Percentiles rank a stretch among this genome's conserved stretches.
Conservation (phyloP, 148 eudicot species). For the Silene uniflora region DNA sequence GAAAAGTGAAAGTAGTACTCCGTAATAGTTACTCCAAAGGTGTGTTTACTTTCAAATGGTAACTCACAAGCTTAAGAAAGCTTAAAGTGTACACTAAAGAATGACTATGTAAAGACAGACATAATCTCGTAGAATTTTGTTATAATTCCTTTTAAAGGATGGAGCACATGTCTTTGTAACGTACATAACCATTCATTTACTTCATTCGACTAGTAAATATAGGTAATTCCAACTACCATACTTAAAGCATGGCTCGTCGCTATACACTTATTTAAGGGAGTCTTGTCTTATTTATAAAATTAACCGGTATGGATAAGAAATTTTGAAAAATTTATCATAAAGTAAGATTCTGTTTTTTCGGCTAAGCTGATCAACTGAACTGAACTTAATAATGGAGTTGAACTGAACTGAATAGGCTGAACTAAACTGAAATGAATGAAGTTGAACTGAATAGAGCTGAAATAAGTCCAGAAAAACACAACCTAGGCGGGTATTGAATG, state of each 20-base stretch:
- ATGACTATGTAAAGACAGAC: constrained; percentile 3
- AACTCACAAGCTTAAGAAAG: not conserved
- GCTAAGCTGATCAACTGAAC: too few species aligned
- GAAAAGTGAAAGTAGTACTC: not conserved
- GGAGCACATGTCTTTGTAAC: not conserved
- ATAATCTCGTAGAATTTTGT: not conserved
- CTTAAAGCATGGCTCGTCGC: not conserved
- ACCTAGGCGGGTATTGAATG: too few species aligned
- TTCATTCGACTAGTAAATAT: not conserved
- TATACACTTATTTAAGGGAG: too few species aligned
- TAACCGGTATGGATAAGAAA: too few species aligned
- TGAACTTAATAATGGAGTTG: too few species aligned
- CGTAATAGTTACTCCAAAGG: not conserved
- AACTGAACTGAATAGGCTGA: too few species aligned
- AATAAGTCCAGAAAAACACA: too few species aligned
- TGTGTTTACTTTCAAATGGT: not conserved
- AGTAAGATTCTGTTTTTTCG: too few species aligned
- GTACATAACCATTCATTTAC: not conserved
- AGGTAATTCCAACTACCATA: not conserved
- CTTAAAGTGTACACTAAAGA: not conserved
- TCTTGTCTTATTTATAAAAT: too few species aligned
- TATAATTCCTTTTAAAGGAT: not conserved
- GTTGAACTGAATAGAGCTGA: too few species aligned
- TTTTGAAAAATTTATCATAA: too few species aligned
- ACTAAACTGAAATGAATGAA: too few species aligned